Conservation (phyloP, 1,284 basidiomycete genomes). For the Amylostereum areolatum region DNA sequence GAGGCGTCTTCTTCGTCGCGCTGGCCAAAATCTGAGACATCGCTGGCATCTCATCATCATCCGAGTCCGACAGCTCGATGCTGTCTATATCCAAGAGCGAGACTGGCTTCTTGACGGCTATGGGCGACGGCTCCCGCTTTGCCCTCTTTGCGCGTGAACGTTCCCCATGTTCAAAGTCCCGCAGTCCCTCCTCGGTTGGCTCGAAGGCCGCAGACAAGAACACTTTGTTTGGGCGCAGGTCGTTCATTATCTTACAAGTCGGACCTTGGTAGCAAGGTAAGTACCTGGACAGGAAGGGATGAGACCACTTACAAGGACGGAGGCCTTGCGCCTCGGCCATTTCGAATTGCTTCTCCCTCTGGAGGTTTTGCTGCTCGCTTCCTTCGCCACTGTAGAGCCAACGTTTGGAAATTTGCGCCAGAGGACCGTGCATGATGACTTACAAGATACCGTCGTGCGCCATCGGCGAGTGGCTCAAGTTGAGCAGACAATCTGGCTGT, state of each 20-base stretch:
- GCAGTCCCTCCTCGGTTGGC: constrained; percentile 32
- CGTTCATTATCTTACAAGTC: constrained; percentile 52
- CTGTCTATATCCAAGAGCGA: constrained; percentile 16
- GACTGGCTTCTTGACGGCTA: background rate
- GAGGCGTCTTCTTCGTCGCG: constrained; percentile 10
- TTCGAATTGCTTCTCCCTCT: constrained; percentile 49
- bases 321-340: constrained; percentile 47
- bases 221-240: constrained; percentile 38
- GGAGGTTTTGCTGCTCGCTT: constrained; percentile 47
- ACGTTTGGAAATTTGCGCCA: background rate
- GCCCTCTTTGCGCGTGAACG: constrained; percentile 4
- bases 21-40: constrained; percentile 21
- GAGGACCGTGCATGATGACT: constrained; percentile 14
- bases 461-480: constrained; percentile 42
- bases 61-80: constrained; percentile 25
- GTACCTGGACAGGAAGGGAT: background rate
- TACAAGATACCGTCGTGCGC: constrained; percentile 55
- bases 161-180: constrained; percentile 14
- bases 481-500: constrained; percentile 43
- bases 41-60: constrained; percentile 41
- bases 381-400: constrained; percentile 38
- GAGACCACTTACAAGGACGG: constrained; percentile 43
- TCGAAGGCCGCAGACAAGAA: constrained; percentile 55
- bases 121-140: constrained; percentile 1
- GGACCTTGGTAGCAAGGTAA: constrained; percentile 33